Percentiles rank a stretch among this genome's conserved stretches.
Evolutionary conservation across 2,329 filamentous ascomycete species (phyloP).

Genomic region (Botrytis deweyae): DNA sequence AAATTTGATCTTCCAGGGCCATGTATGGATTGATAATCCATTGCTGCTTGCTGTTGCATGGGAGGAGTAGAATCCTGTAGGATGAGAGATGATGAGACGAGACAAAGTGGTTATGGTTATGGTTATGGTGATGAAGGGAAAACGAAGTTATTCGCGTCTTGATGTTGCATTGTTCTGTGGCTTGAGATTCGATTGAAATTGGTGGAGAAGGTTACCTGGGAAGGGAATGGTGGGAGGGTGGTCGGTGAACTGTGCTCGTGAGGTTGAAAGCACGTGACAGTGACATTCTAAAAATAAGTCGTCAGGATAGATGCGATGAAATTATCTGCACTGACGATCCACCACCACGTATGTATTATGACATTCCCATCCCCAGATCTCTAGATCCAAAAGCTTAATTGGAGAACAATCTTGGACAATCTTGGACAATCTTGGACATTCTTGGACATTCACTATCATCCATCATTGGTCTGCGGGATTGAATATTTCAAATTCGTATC

Average conservation of each 20-base stretch:
- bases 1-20: slow-evolving; percentile 62
- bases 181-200: fast-evolving
- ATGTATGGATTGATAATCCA: slow-evolving; percentile 61
- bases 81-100: not conserved
- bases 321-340: not conserved
- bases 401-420: not conserved
- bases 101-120: not conserved
- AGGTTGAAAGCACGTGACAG: not conserved
- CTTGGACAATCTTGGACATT: too few species aligned
- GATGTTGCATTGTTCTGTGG: not conserved
- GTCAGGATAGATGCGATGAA: too few species aligned
- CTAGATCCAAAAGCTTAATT: not conserved
- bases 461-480: too few species aligned
- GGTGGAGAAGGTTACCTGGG: too few species aligned
- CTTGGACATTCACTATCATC: too few species aligned
- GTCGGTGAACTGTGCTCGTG: not conserved
- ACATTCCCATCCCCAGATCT: not conserved
- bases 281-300: not conserved
- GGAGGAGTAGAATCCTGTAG: slow-evolving; percentile 8
- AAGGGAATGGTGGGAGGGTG: too few species aligned
- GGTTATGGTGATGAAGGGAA: too few species aligned
- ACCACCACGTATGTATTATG: too few species aligned
- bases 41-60: slow-evolving; percentile 33
- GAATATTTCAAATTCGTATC: too few species aligned
- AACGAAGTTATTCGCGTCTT: not conserved